Percentiles rank a stretch among this genome's conserved stretches.
Evolutionary conservation across 129 eudicot genomes (phyloP).

Genomic region (Heracleum sosnowskyi): DNA sequence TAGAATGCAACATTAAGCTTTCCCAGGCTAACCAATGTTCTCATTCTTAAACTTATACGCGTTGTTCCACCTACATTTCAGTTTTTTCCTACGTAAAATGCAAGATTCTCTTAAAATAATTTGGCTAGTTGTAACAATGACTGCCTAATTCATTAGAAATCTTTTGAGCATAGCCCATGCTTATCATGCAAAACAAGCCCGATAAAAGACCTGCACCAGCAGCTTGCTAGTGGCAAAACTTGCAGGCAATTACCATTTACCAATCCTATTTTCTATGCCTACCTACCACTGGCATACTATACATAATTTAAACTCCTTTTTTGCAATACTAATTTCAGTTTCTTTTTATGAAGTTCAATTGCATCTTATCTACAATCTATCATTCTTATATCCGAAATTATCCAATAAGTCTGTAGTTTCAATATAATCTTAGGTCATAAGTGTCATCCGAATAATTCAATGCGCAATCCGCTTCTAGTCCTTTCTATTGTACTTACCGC

Average conservation of each 20-base stretch:
- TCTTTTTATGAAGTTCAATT: neutral
- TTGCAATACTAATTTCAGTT: neutral
- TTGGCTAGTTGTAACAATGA: no score
- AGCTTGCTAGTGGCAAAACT: neutral
- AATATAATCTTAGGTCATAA: neutral
- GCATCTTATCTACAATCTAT: neutral
- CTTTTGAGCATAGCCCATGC: neutral
- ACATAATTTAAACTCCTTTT: neutral
- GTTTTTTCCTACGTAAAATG: neutral
- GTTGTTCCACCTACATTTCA: neutral
- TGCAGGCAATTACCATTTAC: neutral
- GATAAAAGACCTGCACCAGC: neutral
- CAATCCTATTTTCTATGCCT: neutral
- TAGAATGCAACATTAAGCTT: neutral
- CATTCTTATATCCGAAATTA: neutral
- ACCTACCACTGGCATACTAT: neutral
- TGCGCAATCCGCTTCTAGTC: neutral
- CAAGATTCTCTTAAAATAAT: neutral
- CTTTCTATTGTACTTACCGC: neutral
- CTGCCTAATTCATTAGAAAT: neutral
- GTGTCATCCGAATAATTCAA: neutral
- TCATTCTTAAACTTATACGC: neutral
- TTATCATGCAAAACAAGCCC: slow-evolving; percentile 5
- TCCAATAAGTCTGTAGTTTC: neutral
- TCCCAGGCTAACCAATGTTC: neutral